A percentile compares a stretch with the other conserved stretches of the same genome.
Evolutionary conservation across 2,329 filamentous ascomycete genomes (phyloP).

Genomic region (Gliomastix tumulicola): DNA sequence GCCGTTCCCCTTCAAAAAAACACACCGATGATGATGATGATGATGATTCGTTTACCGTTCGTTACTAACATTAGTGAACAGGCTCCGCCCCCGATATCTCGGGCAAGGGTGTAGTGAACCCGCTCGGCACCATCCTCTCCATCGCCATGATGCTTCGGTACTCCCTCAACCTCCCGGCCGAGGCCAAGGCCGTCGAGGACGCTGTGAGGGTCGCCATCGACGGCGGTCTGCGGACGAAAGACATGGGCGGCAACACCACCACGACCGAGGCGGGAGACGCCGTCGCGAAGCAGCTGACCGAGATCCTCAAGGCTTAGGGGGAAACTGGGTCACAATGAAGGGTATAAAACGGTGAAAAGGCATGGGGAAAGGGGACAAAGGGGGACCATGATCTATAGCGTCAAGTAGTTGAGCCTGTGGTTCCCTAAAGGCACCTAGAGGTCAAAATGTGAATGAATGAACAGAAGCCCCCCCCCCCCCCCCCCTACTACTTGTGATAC

Average conservation of each 20-base stretch:
- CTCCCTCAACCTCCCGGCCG: slow-evolving; percentile 64
- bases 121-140: slow-evolving; percentile 84
- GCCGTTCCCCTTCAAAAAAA: slow-evolving; percentile 14
- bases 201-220: slow-evolving; percentile 79
- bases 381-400: no score
- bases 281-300: slow-evolving; percentile 63
- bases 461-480: no score
- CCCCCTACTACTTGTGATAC: no score
- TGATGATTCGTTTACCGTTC: no score
- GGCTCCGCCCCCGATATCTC: slow-evolving; percentile 91
- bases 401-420: no score
- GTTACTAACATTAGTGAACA: slow-evolving; percentile 23
- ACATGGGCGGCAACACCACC: slow-evolving; percentile 71
- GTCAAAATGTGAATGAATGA: neutral
- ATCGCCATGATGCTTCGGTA: slow-evolving; percentile 96
- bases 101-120: slow-evolving; percentile 47
- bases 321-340: neutral
- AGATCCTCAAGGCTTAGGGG: slow-evolving; percentile 46
- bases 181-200: slow-evolving; percentile 44
- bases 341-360: neutral
- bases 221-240: slow-evolving; percentile 68
- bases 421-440: no score
- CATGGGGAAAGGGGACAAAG: slow-evolving; percentile 10
- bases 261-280: slow-evolving; percentile 76
- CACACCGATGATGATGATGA: no score